Evolutionary conservation across 257 asterid genomes (phyloP), one percentile per base, ranked within the genome.

Genomic region (Nicotiana tabacum): DNA sequence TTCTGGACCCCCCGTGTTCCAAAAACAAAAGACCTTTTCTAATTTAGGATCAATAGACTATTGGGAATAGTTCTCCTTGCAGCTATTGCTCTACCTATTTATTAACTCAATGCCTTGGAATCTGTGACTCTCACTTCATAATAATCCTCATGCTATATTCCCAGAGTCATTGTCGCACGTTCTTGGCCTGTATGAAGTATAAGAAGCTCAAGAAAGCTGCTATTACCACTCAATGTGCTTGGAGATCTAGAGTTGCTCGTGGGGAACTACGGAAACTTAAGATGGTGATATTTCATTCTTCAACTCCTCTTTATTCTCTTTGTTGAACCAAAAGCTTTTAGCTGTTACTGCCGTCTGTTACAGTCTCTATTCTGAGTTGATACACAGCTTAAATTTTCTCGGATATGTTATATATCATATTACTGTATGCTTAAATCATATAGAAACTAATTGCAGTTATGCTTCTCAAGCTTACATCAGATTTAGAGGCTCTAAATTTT

Each of bases 141-240:
- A 65, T 62, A 35, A 21, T 27, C 60, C 24, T 78, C 80, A 48
- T 65, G 78, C 69, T 18, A 13, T 48, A 30, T 68, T 61, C 48
- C 66, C 92, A 89, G 93, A 82, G 85, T 55, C 84, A 87, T 66
- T 84, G 84, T 66, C 87, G 88, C 37, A 57, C 90, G 55, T 80
- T 80, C 89, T 80, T 87, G 87, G 84, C 87, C 9, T 64, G 53
- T 78, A 58, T 68, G 79, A 30, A 65, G 55, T 90, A 86, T 82
- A 55, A 77, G 77, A 85, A 82, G 65, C 55, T 89, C 84, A 88
- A 82, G 83, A 61, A 82, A 27, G 93, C 93, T 55, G 86, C 91
- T 62, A 61, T 87, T 80, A 76, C 83, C 55, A 58, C 87, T 48
- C 93, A 90, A 82, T 89, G 92, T 72, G 86, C 87, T 35, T 90